phyloP scores from a whole-genome alignment of 306 rosid species.

The Trifolium dubium region DNA sequence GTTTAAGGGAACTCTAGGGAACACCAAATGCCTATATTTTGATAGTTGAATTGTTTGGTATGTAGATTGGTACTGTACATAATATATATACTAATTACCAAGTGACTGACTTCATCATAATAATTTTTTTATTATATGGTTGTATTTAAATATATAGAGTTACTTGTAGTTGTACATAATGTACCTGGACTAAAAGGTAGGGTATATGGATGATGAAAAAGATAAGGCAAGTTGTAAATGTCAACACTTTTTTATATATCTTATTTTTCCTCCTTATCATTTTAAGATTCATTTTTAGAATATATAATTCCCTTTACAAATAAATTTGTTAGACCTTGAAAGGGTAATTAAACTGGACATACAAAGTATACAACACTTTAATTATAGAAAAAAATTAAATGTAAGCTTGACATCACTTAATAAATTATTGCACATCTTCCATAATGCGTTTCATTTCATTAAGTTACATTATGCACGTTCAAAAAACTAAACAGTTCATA shows the following conservation, averaged over 20 bases:
- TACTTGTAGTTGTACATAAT: constrained; percentile 12
- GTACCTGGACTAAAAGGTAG: constrained; percentile 33
- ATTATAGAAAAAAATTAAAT: too few species aligned
- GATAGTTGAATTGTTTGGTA: too few species aligned
- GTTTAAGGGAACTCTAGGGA: constrained; percentile 42
- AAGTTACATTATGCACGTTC: too few species aligned
- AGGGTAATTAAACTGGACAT: too few species aligned
- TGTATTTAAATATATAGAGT: not conserved
- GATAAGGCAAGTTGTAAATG: not conserved
- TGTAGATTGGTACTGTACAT: not conserved
- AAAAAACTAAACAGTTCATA: too few species aligned
- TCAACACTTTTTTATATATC: constrained; percentile 26
- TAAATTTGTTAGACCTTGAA: too few species aligned
- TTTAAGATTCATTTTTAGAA: constrained; percentile 1
- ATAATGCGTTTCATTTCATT: too few species aligned
- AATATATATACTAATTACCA: not conserved
- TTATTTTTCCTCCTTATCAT: not conserved
- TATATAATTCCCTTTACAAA: too few species aligned
- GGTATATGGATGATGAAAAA: constrained; percentile 11
- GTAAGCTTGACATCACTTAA: too few species aligned
- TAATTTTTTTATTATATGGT: not conserved
- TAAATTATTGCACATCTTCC: too few species aligned
- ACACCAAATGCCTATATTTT: constrained; percentile 8
- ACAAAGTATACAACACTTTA: too few species aligned
- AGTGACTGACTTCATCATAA: not conserved